These are phyloP conservation scores for Oryza nivara DNA, from an alignment of 176 grass and related monocot species.

Conservation along the genomic window DNA sequence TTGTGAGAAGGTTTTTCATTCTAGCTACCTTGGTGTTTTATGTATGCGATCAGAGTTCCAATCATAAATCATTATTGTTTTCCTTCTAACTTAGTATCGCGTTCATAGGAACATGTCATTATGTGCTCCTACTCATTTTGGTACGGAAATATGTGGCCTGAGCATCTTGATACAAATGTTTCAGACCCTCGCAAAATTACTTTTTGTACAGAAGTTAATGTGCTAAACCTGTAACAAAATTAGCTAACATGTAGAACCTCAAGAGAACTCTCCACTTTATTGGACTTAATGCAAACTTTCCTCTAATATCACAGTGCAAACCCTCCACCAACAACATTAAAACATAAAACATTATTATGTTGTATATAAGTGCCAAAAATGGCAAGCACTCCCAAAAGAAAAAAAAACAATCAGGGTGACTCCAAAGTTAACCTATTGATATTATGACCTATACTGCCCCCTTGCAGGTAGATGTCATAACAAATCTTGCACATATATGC, in stretches of 20 bases:
- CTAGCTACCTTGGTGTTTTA: neutral
- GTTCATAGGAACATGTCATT: neutral
- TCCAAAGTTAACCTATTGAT: conserved; percentile 36
- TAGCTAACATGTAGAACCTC: neutral
- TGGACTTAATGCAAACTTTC: neutral
- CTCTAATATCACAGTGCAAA: neutral
- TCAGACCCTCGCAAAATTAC: neutral
- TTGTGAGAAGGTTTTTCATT: neutral
- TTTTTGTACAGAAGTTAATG: neutral
- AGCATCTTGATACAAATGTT: neutral
- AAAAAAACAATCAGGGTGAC: conserved; percentile 7
- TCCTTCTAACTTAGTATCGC: neutral
- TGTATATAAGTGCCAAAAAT: conserved; percentile 9
- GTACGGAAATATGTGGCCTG: neutral
- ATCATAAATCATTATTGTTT: neutral
- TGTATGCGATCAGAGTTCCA: neutral
- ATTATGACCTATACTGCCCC: conserved; percentile 28
- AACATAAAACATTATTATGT: neutral
- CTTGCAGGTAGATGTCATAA: conserved; percentile 11
- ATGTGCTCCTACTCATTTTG: neutral
- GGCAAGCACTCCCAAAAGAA: neutral
- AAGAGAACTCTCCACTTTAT: neutral
- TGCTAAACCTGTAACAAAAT: neutral
- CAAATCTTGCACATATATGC: neutral
- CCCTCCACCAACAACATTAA: neutral